phyloP scores from a whole-genome alignment of 208 protist genomes.

The Wallacemonas sp. region DNA sequence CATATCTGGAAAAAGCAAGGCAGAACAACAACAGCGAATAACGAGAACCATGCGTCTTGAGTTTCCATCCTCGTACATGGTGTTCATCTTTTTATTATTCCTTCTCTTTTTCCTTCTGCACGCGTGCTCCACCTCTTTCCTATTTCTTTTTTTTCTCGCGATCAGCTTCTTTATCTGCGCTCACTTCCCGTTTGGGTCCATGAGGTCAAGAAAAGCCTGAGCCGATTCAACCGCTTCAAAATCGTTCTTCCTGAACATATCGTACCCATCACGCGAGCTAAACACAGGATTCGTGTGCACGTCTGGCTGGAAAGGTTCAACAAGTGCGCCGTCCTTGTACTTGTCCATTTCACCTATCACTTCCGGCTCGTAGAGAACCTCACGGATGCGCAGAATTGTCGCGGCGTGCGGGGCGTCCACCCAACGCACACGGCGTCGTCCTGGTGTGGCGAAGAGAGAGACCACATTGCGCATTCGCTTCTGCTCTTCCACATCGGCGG shows the following conservation, averaged over 20 bases:
- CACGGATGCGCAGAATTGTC: conserved; percentile 80
- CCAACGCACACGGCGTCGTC: conserved; percentile 65
- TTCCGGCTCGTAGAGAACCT: conserved; percentile 70
- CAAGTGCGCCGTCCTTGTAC: conserved; percentile 58
- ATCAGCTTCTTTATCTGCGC: background rate
- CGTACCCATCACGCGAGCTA: conserved; percentile 53
- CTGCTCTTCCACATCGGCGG: conserved; percentile 89
- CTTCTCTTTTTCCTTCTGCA: too few species aligned
- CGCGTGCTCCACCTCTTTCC: too few species aligned
- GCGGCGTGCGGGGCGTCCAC: conserved; percentile 77
- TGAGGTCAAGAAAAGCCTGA: conserved; percentile 61
- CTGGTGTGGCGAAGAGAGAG: conserved; percentile 73
- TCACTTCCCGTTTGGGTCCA: conserved; percentile 21
- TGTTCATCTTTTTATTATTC: too few species aligned
- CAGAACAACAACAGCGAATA: too few species aligned
- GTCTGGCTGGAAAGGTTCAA: conserved; percentile 39
- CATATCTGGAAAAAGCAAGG: too few species aligned
- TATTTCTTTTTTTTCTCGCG: too few species aligned
- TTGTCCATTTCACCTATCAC: conserved; percentile 85
- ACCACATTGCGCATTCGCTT: conserved; percentile 88
- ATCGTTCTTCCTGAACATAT: conserved; percentile 65
- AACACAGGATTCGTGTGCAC: conserved; percentile 71
- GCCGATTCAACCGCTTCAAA: conserved; percentile 63
- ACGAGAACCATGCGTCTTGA: too few species aligned
- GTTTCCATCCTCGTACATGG: too few species aligned